Evolutionary conservation across 495 filamentous ascomycete species (phyloP).

Genomic region (Halenospora varia): DNA sequence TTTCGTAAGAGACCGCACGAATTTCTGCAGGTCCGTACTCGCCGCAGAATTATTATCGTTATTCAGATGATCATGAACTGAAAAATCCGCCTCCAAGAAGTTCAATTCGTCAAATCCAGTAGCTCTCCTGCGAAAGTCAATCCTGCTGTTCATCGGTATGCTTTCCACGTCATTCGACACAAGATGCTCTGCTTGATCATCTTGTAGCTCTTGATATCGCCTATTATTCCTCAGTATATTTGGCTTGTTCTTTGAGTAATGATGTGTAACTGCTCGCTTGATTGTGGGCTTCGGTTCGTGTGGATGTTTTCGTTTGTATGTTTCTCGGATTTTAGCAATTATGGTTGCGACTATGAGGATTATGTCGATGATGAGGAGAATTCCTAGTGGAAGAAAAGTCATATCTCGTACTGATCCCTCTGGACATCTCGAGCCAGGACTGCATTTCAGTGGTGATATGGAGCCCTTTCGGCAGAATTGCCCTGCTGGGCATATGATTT

Average conservation of each 20-base stretch:
- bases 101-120: slow-evolving; percentile 36
- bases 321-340: slow-evolving; percentile 24
- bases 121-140: slow-evolving; percentile 19
- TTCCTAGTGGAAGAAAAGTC: slow-evolving; percentile 35
- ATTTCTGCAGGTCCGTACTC: slow-evolving; percentile 36
- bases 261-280: neutral
- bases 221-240: slow-evolving; percentile 21
- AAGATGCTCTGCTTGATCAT: slow-evolving; percentile 28
- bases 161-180: slow-evolving; percentile 27
- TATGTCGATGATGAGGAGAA: slow-evolving; percentile 39
- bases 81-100: slow-evolving; percentile 24
- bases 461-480: slow-evolving; percentile 42
- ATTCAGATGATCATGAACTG: slow-evolving; percentile 11
- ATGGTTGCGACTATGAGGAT: slow-evolving; percentile 30
- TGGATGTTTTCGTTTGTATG: slow-evolving; percentile 19
- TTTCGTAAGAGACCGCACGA: slow-evolving; percentile 46
- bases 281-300: neutral
- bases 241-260: neutral
- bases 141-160: slow-evolving; percentile 26
- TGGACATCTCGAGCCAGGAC: slow-evolving; percentile 36
- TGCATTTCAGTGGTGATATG: slow-evolving; percentile 36
- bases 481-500: slow-evolving; percentile 41
- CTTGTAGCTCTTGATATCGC: slow-evolving; percentile 29
- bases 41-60: slow-evolving; percentile 27
- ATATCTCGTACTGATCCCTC: slow-evolving; percentile 31